Base-by-base conservation (phyloP, 495 filamentous ascomycete species). In the Hypoxylon perforatum region DNA sequence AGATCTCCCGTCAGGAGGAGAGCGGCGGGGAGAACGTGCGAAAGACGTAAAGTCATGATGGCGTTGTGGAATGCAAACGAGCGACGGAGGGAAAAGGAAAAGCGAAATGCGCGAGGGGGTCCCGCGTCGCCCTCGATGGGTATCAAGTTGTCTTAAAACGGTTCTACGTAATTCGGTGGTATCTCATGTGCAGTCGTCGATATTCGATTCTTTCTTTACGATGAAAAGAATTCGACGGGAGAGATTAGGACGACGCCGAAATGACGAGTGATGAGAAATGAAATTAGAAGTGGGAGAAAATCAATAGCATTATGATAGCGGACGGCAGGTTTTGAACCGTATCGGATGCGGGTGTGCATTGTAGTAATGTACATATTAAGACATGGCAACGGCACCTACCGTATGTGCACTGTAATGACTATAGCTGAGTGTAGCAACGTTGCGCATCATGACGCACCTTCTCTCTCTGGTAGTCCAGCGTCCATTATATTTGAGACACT, bases 1-100 rank as follows among this genome's bases (percentile, higher is more conserved):
- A 65, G 33, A 39, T 54, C 57, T 36, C 57, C 49, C 2, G 51
- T 65, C n/a, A 72, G 21, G 12, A 57, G 30, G 4, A 64, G 51
- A 33, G 57, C 66, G 15, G 57, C 11, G 1, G 56, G 22, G 21
- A 69, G 21, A 19, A 56, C 59, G 62, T 57, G 58, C 52, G 41
- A 55, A 57, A 59, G 36, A 36, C 22, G 38, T 4, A 63, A 65
- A 21, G 57, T 35, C 69, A 74, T 72, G 57, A 38, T 61, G 48
- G 25, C 38, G n/a, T 6, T 35, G n/a, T 18, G 42, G 49, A 50
- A 25, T 23, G 39, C 9, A 61, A 69, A 69, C 66, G 61, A 69
- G 66, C 25, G 66, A 69, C 61, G 28, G 57, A 60, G 36, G 50
- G 19, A 25, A 19, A 52, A 54, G 9, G 52, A 51, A 65, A 61